Percentiles rank a stretch among this genome's conserved stretches.
Evolutionary conservation across 2,329 filamentous ascomycete genomes (phyloP).

Genomic region (Aspergillus uvarum): DNA sequence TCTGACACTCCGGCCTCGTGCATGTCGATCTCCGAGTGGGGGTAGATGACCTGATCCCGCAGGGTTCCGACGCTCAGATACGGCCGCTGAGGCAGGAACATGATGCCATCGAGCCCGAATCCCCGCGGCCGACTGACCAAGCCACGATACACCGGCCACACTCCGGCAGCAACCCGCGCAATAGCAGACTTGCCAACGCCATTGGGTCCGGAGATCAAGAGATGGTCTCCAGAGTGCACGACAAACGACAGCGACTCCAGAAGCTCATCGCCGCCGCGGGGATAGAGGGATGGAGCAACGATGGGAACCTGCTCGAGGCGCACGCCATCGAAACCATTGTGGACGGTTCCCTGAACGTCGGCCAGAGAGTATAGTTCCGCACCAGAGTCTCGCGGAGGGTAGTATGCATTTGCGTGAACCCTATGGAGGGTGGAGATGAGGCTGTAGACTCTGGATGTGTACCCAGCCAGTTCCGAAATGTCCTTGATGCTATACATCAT

Average conservation of each 20-base stretch:
- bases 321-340: slow-evolving; percentile 93
- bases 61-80: slow-evolving; percentile 91
- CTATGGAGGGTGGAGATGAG: slow-evolving; percentile 92
- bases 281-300: slow-evolving; percentile 84
- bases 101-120: slow-evolving; percentile 84
- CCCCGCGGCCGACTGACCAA: slow-evolving; percentile 82
- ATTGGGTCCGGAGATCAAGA: slow-evolving; percentile 92
- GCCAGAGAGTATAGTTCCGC: slow-evolving; percentile 84
- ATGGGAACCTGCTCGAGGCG: slow-evolving; percentile 90
- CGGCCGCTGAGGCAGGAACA: slow-evolving; percentile 94
- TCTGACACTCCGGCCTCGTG: slow-evolving; percentile 75
- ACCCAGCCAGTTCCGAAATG: slow-evolving; percentile 88
- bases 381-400: slow-evolving; percentile 62
- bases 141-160: slow-evolving; percentile 96
- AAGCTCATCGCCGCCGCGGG: slow-evolving; percentile 86
- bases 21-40: slow-evolving; percentile 94
- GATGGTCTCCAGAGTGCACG: slow-evolving; percentile 84
- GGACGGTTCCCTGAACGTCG: slow-evolving; percentile 89
- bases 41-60: slow-evolving; percentile 96
- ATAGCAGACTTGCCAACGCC: slow-evolving; percentile 93
- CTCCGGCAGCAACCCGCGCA: slow-evolving; percentile 78
- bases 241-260: slow-evolving; percentile 86
- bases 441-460: slow-evolving; percentile 94
- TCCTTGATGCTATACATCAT: slow-evolving; percentile 99
- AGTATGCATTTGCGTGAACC: slow-evolving; percentile 87